Evolutionary conservation across 2,329 filamentous ascomycete genomes (phyloP).

Genomic region (Beauveria varroae): DNA sequence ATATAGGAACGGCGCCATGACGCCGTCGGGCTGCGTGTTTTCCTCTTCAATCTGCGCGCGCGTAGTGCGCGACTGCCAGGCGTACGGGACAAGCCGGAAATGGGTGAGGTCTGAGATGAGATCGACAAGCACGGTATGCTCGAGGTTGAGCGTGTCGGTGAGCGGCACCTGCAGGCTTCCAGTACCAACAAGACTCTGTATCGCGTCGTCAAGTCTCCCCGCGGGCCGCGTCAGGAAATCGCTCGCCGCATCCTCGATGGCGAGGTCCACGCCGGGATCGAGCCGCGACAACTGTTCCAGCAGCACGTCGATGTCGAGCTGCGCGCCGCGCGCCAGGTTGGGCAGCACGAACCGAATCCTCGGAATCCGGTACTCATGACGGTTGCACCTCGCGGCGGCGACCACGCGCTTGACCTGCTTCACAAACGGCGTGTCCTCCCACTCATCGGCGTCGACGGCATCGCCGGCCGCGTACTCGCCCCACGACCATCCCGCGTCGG

Average conservation of each 20-base stretch:
- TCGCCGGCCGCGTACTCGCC: constrained; percentile 26
- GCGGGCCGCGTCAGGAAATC: constrained; percentile 16
- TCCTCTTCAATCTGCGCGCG: constrained; percentile 29
- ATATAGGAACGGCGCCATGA: constrained; percentile 29
- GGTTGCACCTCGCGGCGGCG: constrained; percentile 28
- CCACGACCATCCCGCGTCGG: constrained; percentile 35
- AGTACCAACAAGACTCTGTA: constrained; percentile 24
- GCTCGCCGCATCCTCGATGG: constrained; percentile 24
- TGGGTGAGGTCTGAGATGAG: constrained; percentile 35
- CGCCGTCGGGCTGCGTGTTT: constrained; percentile 19
- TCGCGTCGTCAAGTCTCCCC: constrained; percentile 15
- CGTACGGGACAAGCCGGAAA: constrained; percentile 22
- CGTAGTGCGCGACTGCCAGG: constrained; percentile 27
- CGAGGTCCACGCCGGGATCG: constrained; percentile 25
- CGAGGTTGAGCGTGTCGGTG: constrained; percentile 31
- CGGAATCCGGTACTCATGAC: constrained; percentile 30
- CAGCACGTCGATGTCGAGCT: constrained; percentile 24
- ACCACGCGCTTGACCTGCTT: constrained; percentile 26
- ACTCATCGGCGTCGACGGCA: constrained; percentile 25
- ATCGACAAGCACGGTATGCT: constrained; percentile 34
- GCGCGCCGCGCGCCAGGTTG: constrained; percentile 22
- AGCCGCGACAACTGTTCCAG: constrained; percentile 24
- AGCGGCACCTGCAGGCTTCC: constrained; percentile 21
- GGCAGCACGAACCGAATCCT: constrained; percentile 28
- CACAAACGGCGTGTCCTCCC: constrained; percentile 26